These are phyloP conservation scores for Betula pendula DNA, from an alignment of 306 rosid genomes.

Conservation along the genomic window DNA sequence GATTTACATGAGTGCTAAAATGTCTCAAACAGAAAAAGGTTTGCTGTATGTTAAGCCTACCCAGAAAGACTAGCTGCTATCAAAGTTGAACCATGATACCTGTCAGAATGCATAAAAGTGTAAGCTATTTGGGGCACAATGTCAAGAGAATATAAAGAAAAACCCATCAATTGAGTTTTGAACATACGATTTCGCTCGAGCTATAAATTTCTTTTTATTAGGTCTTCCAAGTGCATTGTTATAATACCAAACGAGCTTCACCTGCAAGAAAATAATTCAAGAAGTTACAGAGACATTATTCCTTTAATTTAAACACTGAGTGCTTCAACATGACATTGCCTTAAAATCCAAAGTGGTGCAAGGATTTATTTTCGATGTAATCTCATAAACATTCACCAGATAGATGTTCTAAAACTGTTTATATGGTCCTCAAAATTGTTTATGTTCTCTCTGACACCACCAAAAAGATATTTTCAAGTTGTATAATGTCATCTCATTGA, in stretches of 20 bases:
- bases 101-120: constrained; percentile 33
- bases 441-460: neutral
- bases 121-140: constrained; percentile 24
- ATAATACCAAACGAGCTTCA: constrained; percentile 96
- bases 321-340: constrained; percentile 15
- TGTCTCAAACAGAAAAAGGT: neutral
- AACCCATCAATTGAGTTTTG: constrained; percentile 32
- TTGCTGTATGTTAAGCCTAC: constrained; percentile 37
- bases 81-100: constrained; percentile 95
- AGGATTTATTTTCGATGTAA: neutral
- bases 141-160: constrained; percentile 28
- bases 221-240: constrained; percentile 95
- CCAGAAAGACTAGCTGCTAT: constrained; percentile 95
- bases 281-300: constrained; percentile 3
- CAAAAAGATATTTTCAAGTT: neutral
- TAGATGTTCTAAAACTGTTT: neutral
- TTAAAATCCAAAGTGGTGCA: constrained; percentile 4
- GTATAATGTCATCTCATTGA: neutral
- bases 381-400: neutral
- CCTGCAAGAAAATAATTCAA: constrained; percentile 53
- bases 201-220: constrained; percentile 85
- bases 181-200: constrained; percentile 77
- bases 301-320: neutral
- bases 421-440: neutral
- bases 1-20: neutral